phyloP scores from a whole-genome alignment of 2,329 filamentous ascomycete species.

The Coniochaeta prunicola region DNA sequence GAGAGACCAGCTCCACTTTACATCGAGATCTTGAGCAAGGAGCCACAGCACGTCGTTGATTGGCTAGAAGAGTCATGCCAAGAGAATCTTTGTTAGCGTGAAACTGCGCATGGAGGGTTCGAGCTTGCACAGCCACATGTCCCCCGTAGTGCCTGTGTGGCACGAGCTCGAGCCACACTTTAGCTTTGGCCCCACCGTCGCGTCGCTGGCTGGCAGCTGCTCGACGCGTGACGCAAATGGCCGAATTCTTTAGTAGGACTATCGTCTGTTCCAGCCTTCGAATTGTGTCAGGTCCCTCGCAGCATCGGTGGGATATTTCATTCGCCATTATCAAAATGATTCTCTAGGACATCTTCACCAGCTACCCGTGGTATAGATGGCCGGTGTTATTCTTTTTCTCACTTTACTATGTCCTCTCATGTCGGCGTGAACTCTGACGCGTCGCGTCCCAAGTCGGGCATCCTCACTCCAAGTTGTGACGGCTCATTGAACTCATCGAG shows the following conservation, averaged over 20 bases:
- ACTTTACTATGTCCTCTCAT: constrained; percentile 23
- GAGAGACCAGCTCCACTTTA: neutral
- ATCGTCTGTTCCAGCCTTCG: too few species aligned
- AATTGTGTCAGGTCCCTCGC: neutral
- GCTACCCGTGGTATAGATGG: constrained; percentile 18
- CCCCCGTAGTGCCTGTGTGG: neutral
- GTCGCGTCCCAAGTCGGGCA: constrained; percentile 38
- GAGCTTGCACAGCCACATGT: neutral
- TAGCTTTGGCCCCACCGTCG: neutral
- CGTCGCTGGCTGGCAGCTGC: constrained; percentile 4
- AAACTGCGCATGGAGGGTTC: neutral
- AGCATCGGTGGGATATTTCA: neutral
- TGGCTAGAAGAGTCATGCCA: neutral
- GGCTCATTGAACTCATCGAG: constrained; percentile 24
- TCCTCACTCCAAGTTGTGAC: constrained; percentile 33
- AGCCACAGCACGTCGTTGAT: neutral
- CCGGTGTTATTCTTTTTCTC: constrained; percentile 8
- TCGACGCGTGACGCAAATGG: constrained; percentile 6
- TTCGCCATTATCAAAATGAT: neutral
- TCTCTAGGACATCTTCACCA: neutral
- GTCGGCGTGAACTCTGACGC: constrained; percentile 30
- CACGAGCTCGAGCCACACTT: neutral
- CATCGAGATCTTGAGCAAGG: neutral
- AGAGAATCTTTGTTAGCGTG: neutral
- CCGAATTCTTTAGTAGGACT: neutral